Percentiles rank a stretch among this genome's conserved stretches.
Conservation (phyloP, 169 alveolate genomes). For the Plasmodium inui region DNA sequence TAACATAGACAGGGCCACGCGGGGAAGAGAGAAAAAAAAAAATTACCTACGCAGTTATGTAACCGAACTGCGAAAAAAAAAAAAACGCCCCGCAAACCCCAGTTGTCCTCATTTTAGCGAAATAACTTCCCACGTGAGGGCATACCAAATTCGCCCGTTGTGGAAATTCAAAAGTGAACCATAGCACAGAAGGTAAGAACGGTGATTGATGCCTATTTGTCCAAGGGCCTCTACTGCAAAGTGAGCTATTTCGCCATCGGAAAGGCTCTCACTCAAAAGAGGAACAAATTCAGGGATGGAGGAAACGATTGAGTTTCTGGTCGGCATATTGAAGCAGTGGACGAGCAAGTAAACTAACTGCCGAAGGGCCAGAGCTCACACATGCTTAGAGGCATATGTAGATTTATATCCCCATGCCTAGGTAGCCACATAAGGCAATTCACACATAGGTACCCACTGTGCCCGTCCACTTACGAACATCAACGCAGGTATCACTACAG, state of each 20-base stretch:
- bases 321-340: slow-evolving; percentile 52
- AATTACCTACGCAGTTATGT: neutral
- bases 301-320: slow-evolving; percentile 38
- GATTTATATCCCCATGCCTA: neutral
- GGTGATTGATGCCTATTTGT: neutral
- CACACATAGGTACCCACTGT: neutral
- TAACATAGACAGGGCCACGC: neutral
- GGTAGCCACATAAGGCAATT: neutral
- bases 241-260: neutral
- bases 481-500: slow-evolving; percentile 51
- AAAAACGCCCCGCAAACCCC: neutral
- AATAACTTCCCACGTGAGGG: neutral
- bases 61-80: neutral
- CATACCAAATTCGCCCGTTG: neutral
- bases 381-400: neutral
- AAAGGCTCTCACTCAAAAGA: neutral
- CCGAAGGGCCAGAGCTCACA: neutral
- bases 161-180: neutral
- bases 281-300: slow-evolving; percentile 39
- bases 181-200: neutral
- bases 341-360: slow-evolving; percentile 44
- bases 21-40: neutral
- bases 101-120: neutral
- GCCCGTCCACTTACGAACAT: neutral
- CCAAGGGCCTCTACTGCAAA: neutral